Evolutionary conservation across 2,329 filamentous ascomycete species (phyloP).

Genomic region (Sarocladium oryzae): DNA sequence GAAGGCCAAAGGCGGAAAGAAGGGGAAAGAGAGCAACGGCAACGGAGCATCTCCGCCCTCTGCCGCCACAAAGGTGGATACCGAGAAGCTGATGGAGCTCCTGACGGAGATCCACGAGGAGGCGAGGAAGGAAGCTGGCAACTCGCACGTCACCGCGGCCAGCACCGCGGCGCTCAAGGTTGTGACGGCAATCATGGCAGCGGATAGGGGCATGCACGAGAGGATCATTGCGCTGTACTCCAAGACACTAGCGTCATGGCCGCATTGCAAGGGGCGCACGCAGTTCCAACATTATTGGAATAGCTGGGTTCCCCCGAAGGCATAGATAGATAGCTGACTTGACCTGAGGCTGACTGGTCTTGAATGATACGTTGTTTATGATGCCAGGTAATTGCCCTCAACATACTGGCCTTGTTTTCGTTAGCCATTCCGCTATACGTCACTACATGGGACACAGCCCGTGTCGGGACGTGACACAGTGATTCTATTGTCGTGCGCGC

Average conservation of each 20-base stretch:
- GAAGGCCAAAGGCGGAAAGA: conserved; percentile 59
- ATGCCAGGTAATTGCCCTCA: not conserved
- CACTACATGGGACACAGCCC: no score
- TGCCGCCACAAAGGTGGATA: conserved; percentile 32
- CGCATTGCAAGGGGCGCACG: conserved; percentile 6
- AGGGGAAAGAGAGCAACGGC: conserved; percentile 37
- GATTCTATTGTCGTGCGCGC: conserved; percentile 24
- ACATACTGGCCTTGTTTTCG: not conserved
- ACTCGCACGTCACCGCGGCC: conserved; percentile 63
- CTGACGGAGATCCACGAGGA: conserved; percentile 64
- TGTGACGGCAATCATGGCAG: conserved; percentile 52
- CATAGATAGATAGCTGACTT: not conserved
- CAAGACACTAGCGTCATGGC: conserved; percentile 49
- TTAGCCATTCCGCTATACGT: no score
- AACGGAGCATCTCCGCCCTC: conserved; percentile 32
- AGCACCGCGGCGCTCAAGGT: conserved; percentile 67
- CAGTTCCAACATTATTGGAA: conserved; percentile 65
- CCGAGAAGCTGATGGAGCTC: conserved; percentile 47
- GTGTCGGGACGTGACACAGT: conserved; percentile 11
- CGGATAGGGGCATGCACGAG: conserved; percentile 45
- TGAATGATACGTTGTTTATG: no score
- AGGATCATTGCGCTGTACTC: conserved; percentile 59
- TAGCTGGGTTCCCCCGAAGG: conserved; percentile 47
- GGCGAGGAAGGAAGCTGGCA: conserved; percentile 54
- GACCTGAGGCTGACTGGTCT: not conserved